Base-by-base conservation (phyloP, 2,329 filamentous ascomycete genomes). In the Aspergillus quadricinctus region DNA sequence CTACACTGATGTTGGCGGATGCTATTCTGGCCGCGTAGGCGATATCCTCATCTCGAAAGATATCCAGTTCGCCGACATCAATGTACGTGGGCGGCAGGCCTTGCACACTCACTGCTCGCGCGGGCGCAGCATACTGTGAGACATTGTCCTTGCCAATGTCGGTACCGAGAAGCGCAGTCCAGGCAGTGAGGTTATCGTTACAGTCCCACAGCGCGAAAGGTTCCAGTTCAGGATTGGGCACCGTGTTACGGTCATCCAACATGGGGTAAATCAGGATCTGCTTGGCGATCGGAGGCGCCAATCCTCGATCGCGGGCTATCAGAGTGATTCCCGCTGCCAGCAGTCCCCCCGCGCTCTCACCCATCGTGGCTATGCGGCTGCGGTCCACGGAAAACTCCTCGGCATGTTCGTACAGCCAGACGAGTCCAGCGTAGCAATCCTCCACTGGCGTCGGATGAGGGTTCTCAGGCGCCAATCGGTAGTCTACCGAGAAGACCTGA, bases 241-340 rank as follows among this genome's bases (percentile, higher is more conserved):
- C 57, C n/a, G 57, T 65, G n/a, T 69, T 66, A 45, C 68, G 72
- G 49, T 80, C 75, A 61, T 81, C 78, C 11, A 81, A 65, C 78
- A 81, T 81, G 3, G 77, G 78, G 50, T 76, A 76, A 48, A 77
- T 66, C 10, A 81, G 70, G 48, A 80, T 69, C 64, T 79, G 73
- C 65, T 72, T 75, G 43, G 64, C 72, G 54, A 73, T 60, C 41
- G 61, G 66, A 54, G 63, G 75, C 46, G 56, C 61, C 4, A 64
- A 54, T 10, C 43, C 61, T 50, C 64, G 57, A 57, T 77, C 72
- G 21, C 75, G 64, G 7, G 75, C 75, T 57, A 75, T 66, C 49
- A 79, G 61, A 1, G 72, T 69, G 31, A 75, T 61, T 6, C 66
- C 69, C 0, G 77, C 74, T 0, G 75, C 76, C 1, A 80, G 63